phyloP scores from a whole-genome alignment of 306 rosid species.

The Vigna hirtella region DNA sequence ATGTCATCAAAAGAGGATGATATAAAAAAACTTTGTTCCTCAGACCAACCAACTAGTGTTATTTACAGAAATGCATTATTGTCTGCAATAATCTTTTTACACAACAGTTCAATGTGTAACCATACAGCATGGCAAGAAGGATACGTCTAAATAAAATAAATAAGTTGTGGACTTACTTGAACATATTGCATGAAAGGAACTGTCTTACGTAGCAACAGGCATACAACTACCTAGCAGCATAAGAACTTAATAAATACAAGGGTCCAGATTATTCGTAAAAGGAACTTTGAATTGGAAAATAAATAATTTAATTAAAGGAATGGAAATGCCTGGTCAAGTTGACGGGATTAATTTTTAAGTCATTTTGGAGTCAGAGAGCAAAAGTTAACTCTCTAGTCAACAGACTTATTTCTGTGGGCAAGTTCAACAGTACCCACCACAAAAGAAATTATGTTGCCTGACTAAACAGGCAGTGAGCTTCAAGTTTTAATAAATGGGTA shows the following conservation, averaged over 20 bases:
- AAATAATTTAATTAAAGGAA: slow-evolving; percentile 6
- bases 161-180: slow-evolving; percentile 70
- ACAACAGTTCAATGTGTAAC: slow-evolving; percentile 10
- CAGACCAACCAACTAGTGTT: slow-evolving; percentile 4
- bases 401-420: slow-evolving; percentile 2
- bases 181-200: slow-evolving; percentile 86
- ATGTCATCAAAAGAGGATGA: slow-evolving; percentile 1
- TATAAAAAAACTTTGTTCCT: neutral
- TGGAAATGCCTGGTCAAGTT: slow-evolving; percentile 10
- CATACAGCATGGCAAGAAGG: neutral
- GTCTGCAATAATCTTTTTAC: slow-evolving; percentile 35
- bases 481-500: slow-evolving; percentile 49
- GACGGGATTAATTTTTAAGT: slow-evolving; percentile 16
- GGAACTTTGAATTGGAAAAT: slow-evolving; percentile 2
- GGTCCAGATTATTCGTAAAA: slow-evolving; percentile 21
- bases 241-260: slow-evolving; percentile 43
- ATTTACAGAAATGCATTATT: slow-evolving; percentile 32
- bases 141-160: slow-evolving; percentile 6
- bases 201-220: slow-evolving; percentile 95
- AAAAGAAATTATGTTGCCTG: slow-evolving; percentile 13
- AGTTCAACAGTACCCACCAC: slow-evolving; percentile 22
- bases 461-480: slow-evolving; percentile 29
- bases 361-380: slow-evolving; percentile 15
- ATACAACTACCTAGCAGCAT: slow-evolving; percentile 88
- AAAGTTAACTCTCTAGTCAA: neutral